Base-by-base conservation (phyloP, 1,139 yeast species). In the Groenewaldozyma auringiensis region DNA sequence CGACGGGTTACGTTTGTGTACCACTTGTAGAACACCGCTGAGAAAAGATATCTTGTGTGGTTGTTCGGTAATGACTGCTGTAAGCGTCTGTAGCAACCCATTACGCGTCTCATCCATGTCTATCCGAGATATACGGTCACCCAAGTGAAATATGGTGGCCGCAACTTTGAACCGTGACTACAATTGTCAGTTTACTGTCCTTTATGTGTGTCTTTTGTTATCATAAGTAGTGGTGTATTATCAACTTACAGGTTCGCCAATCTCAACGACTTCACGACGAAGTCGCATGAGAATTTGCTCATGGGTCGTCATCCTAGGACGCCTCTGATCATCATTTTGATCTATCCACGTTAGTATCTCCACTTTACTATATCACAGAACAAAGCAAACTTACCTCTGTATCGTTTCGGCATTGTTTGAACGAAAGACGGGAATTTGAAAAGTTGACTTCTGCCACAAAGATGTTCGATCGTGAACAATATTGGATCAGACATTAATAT, bases 11-110 rank as follows among this genome's bases (percentile, higher is more conserved):
- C 75, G 75, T 14, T 83, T 72, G 64, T 83, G 82, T 47, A 87
- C 80, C 32, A 82, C 71, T 55, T 82, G 73, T 9, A 89, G 68
- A 53, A 87, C 72, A n/a, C 82, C 79, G 29, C 87, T 75, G 49
- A 89, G 67, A 21, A 83, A 76, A 21, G 81, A 78, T 50, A 83
- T 76, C 62, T 89, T 92, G 55, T 89, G 95, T 1, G 97, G 97
- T 64, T 89, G 96, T 64, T 92, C 98, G 37, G 76, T 66, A 8
- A 84, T 71, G 38, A 85, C 76, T 1, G 95, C 87, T 49, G 74
- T 73, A 29, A 87, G 64, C 1, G 88, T 83, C 44, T 74, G 72
- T 56, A 83, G 69, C 20, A 83, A 70, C 16, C 82, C 77, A 43
- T 66, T 68, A 49, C 87, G 73, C 47, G 73, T 74, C 51, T 78